Evolutionary conservation across 169 alveolate species (phyloP).

Genomic region (Cryptosporidium bovis): DNA sequence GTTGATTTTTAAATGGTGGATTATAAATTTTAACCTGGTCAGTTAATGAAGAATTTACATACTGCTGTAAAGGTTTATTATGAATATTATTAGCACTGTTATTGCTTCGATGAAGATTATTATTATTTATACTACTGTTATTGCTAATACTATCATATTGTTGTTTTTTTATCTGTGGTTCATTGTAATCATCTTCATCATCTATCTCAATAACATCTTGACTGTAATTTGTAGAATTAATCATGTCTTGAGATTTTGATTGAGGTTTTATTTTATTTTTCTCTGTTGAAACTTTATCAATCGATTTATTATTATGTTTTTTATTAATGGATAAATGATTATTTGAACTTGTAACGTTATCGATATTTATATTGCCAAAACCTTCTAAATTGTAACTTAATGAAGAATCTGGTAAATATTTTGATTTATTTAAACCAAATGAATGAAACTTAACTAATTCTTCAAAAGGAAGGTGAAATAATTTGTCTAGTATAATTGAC

Average conservation of each 20-base stretch:
- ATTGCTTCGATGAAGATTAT: neutral
- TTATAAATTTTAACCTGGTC: too few species aligned
- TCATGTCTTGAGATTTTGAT: neutral
- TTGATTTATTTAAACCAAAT: neutral
- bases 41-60: neutral
- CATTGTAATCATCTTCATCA: neutral
- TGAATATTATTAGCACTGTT: conserved; percentile 13
- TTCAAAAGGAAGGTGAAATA: conserved; percentile 43
- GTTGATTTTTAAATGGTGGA: too few species aligned
- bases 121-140: conserved; percentile 15
- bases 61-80: neutral
- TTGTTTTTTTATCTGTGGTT: neutral
- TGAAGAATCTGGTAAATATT: neutral
- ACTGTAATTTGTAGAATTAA: neutral
- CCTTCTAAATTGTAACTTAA: neutral
- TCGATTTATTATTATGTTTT: conserved; percentile 7
- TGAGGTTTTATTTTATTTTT: neutral
- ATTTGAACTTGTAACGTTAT: too few species aligned
- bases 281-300: conserved; percentile 3
- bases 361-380: too few species aligned
- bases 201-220: conserved; percentile 1
- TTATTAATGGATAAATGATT: neutral
- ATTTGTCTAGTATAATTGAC: conserved; percentile 24
- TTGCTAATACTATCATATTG: neutral
- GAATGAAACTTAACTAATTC: neutral